These are phyloP conservation scores for Globisporangium perplexum DNA, from an alignment of 352 stramenopile genomes.

Conservation along the genomic window DNA sequence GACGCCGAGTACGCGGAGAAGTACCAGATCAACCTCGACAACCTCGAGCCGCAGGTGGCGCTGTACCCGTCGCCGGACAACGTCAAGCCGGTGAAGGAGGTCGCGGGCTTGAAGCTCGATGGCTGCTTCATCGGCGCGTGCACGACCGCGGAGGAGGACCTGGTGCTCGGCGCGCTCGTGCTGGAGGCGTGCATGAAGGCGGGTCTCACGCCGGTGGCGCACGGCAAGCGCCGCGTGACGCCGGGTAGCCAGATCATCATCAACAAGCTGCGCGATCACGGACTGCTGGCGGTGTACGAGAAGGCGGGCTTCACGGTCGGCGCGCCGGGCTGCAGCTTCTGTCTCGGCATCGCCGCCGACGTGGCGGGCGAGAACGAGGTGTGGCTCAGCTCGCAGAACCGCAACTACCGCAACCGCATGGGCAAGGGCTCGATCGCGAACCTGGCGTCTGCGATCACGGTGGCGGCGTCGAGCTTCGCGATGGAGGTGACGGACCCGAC, in stretches of 20 bases:
- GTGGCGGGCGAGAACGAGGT: constrained; percentile 79
- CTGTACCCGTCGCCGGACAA: constrained; percentile 82
- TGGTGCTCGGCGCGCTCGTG: constrained; percentile 74
- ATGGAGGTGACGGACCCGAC: constrained; percentile 78
- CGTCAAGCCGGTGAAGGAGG: constrained; percentile 54
- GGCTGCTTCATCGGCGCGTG: constrained; percentile 84
- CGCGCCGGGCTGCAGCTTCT: constrained; percentile 76
- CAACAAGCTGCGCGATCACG: constrained; percentile 64
- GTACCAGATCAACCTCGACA: constrained; percentile 70
- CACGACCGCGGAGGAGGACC: constrained; percentile 76
- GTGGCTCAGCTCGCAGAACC: constrained; percentile 81
- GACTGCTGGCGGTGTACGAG: constrained; percentile 74
- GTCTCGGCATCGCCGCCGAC: constrained; percentile 76
- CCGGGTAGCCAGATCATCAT: constrained; percentile 28
- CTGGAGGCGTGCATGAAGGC: constrained; percentile 70
- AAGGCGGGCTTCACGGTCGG: constrained; percentile 74
- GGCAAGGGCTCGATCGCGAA: constrained; percentile 80
- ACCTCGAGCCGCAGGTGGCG: constrained; percentile 68
- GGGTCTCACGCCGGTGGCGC: constrained; percentile 45
- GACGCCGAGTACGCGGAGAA: constrained; percentile 69
- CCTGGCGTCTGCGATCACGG: constrained; percentile 71
- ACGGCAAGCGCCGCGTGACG: constrained; percentile 72
- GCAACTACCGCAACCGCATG: constrained; percentile 88
- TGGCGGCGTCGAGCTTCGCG: constrained; percentile 76
- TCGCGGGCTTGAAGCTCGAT: constrained; percentile 71